Conservation (phyloP, 257 asterid genomes). For the Thymus quinquecostatus region DNA sequence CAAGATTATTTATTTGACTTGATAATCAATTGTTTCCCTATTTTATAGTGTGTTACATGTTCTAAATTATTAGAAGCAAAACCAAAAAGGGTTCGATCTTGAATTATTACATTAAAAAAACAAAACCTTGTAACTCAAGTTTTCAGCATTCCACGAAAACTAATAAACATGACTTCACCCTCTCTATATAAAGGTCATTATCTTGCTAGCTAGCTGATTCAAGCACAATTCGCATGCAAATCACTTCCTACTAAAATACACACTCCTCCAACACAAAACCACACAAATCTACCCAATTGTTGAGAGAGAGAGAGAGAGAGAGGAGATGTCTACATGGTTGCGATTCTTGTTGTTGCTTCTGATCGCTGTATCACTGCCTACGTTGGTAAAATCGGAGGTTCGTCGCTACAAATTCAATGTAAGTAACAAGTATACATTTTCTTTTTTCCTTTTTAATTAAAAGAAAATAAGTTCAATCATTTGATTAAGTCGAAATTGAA, state of each 20-base stretch:
- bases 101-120: background rate
- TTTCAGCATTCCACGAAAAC: constrained; percentile 37
- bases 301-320: background rate
- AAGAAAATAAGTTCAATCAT: too few relatives aligned
- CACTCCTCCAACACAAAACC: background rate
- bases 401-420: constrained; percentile 61
- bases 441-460: too few relatives aligned
- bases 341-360: constrained; percentile 32
- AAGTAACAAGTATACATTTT: constrained; percentile 24
- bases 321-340: constrained; percentile 40
- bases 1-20: constrained; percentile 23
- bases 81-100: constrained; percentile 4
- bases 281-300: background rate
- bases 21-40: background rate
- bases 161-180: constrained; percentile 21
- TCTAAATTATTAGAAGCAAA: constrained; percentile 2
- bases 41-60: background rate
- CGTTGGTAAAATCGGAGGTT: constrained; percentile 37
- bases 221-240: constrained; percentile 26
- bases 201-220: constrained; percentile 8
- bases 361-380: constrained; percentile 38
- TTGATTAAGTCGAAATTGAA: too few relatives aligned
- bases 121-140: constrained; percentile 25
- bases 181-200: constrained; percentile 30
- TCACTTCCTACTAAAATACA: background rate